Conservation (phyloP, 768 basidiomycete genomes). For the Cytidiella melzeri region DNA sequence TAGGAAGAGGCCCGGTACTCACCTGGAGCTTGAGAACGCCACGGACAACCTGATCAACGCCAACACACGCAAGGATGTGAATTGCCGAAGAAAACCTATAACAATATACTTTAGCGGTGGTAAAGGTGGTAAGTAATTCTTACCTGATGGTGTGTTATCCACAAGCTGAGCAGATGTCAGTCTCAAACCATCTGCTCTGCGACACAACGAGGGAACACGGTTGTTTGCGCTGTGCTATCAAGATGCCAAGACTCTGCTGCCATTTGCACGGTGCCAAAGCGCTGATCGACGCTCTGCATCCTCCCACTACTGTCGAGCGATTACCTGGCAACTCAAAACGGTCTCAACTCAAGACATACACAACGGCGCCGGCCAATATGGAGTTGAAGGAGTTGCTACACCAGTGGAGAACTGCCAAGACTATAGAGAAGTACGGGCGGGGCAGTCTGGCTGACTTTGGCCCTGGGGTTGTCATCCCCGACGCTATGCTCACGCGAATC, state of each 20-base stretch:
- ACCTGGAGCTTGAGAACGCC: background rate
- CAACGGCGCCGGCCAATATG: too few relatives aligned
- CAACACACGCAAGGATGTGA: background rate
- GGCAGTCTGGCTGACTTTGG: conserved; percentile 13
- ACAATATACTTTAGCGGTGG: background rate
- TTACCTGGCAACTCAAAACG: too few relatives aligned
- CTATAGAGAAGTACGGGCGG: background rate
- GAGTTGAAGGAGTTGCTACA: too few relatives aligned
- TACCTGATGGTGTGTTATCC: background rate
- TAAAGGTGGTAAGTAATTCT: background rate
- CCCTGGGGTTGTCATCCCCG: conserved; percentile 16
- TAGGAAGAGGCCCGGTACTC: too few relatives aligned
- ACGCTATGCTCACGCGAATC: conserved; percentile 18
- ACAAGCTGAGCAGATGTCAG: background rate
- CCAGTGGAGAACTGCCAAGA: conserved; percentile 12
- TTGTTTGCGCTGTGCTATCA: background rate
- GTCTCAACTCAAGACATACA: too few relatives aligned
- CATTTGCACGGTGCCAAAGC: background rate
- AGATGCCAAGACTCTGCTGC: background rate
- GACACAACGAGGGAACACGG: background rate
- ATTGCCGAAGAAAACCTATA: background rate
- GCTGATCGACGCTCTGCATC: too few relatives aligned
- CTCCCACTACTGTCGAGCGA: too few relatives aligned
- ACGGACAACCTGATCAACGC: background rate
- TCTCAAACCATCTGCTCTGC: background rate